Conservation (phyloP, 2,329 filamentous ascomycete species). For the Penicillium sumatraense region DNA sequence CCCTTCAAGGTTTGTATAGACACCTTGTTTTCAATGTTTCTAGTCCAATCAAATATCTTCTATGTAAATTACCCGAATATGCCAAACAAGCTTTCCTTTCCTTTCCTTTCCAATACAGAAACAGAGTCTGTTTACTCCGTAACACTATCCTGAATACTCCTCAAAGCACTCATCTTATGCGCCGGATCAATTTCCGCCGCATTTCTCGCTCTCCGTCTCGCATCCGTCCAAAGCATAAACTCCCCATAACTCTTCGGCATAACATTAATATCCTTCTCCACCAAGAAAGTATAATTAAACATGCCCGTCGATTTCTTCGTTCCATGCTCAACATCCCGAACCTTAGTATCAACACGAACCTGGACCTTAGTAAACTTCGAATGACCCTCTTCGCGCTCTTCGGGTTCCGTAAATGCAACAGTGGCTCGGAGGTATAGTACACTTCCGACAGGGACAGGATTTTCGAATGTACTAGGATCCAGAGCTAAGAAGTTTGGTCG, state of each 20-base stretch:
- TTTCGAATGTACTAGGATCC: constrained; percentile 75
- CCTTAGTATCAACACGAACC: constrained; percentile 72
- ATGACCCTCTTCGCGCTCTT: constrained; percentile 49
- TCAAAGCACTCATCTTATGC: constrained; percentile 39
- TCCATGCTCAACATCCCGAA: constrained; percentile 73
- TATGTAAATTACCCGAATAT: not conserved
- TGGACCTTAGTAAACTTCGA: constrained; percentile 66
- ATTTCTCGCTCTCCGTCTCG: constrained; percentile 59
- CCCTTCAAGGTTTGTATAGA: too few species aligned
- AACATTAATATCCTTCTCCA: constrained; percentile 67
- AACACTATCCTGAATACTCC: constrained; percentile 42
- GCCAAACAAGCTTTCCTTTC: not conserved
- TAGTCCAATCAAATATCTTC: not conserved
- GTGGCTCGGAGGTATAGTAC: constrained; percentile 75
- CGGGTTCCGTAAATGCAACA: constrained; percentile 72
- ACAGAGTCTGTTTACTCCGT: constrained; percentile 37
- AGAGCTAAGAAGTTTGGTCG: constrained; percentile 73
- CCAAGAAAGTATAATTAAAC: constrained; percentile 76
- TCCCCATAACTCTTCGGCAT: constrained; percentile 68
- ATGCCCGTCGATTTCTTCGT: constrained; percentile 70
- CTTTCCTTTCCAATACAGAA: too few species aligned
- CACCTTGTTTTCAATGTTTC: not conserved
- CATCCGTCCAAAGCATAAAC: constrained; percentile 69
- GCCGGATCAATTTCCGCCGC: constrained; percentile 50
- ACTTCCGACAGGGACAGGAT: constrained; percentile 74